Base-by-base conservation (phyloP, 306 rosid genomes). In the Medicago arabica region DNA sequence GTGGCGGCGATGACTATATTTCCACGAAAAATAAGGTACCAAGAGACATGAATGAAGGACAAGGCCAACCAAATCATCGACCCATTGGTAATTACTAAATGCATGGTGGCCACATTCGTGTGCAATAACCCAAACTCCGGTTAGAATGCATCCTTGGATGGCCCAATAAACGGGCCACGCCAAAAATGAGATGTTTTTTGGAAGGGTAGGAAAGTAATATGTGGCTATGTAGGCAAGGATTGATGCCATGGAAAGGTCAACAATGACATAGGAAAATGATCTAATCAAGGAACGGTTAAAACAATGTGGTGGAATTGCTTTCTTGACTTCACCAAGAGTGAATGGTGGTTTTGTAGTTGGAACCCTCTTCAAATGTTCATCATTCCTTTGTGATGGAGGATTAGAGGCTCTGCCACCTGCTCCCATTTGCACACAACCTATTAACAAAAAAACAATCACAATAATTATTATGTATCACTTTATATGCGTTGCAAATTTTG, bases 1-100 rank as follows among this genome's bases (percentile, higher is more conserved):
- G 81, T 93, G 98, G 67, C 94, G 87, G 9, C 96, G 94, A 44
- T 90, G 98, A 70, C 96, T 90, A n/a, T 93, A 89, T 21, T 93
- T 93, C 98, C 96, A 93, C 2, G 98, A 93, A 46, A 93, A 90
- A 76, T 90, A 93, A 0, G 96, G 95, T 15, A 90, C 95, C 0
- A 93, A 74, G 5, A 93, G 91, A 4, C 14, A 23, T 0, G 98
- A 93, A 58, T 93, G 98, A 70, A 90, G 88, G 65, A 90, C 12
- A 0, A 93, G 70, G 16, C 96, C 98, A 4, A 90, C 90, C 0
- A 72, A 50, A 68, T 93, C 98, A 40, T 92, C 98, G 0, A 92
- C 83, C 94, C 87, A 88, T 46, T 87, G 91, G 55, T 87, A 79
- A 39, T 90, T 87, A 8, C 96, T 92, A 31, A 92, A 92, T 0